phyloP scores from a whole-genome alignment of 2,329 filamentous ascomycete species.

The Albifimbria verrucaria region DNA sequence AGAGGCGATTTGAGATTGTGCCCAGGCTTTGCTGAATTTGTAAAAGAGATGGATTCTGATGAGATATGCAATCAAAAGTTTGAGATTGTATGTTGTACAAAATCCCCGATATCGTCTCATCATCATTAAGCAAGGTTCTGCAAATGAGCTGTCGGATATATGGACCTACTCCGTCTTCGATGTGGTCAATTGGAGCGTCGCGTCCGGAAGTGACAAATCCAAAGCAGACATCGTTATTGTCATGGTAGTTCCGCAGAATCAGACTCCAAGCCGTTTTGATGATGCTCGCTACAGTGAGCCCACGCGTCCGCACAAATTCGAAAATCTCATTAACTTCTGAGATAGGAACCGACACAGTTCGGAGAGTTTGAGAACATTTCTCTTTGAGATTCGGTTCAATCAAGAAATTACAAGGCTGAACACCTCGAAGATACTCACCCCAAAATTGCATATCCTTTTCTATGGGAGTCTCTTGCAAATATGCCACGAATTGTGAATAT shows the following conservation, averaged over 20 bases:
- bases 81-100: constrained; percentile 9
- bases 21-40: constrained; percentile 14
- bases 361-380: too few relatives aligned
- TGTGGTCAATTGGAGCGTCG: constrained; percentile 13
- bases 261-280: constrained; percentile 29
- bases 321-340: too few relatives aligned
- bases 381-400: too few relatives aligned
- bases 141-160: constrained; percentile 15
- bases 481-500: too few relatives aligned
- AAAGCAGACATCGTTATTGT: constrained; percentile 15
- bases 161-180: constrained; percentile 14
- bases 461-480: too few relatives aligned
- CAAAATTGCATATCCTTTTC: too few relatives aligned
- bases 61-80: constrained; percentile 5
- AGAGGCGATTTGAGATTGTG: too few relatives aligned
- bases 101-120: constrained; percentile 5
- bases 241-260: constrained; percentile 12
- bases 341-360: too few relatives aligned
- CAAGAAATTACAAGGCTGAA: too few relatives aligned
- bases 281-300: constrained; percentile 42
- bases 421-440: too few relatives aligned
- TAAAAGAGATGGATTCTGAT: constrained; percentile 11
- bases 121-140: constrained; percentile 1
- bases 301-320: too few relatives aligned
- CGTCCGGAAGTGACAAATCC: constrained; percentile 18